These are phyloP conservation scores for Daedaleopsis nitida DNA, from an alignment of 768 basidiomycete genomes.

Conservation along the genomic window DNA sequence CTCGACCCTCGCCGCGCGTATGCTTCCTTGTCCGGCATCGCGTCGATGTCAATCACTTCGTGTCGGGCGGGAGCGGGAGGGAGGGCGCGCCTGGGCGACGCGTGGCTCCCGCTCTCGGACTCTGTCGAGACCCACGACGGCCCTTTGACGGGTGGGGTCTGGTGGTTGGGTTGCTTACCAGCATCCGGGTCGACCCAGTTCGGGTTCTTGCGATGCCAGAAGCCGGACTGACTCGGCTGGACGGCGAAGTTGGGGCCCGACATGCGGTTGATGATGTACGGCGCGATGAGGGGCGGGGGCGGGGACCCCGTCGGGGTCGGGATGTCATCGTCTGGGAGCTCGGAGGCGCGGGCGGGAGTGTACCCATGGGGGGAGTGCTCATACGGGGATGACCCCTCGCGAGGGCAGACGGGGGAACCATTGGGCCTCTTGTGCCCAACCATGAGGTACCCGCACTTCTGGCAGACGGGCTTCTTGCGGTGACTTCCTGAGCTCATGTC, in stretches of 20 bases:
- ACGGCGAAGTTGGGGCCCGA: constrained; percentile 10
- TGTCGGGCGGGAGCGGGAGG: not conserved
- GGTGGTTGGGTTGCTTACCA: not conserved
- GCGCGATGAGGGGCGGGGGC: not conserved
- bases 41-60: constrained; percentile 2
- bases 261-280: not conserved
- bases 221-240: constrained; percentile 22
- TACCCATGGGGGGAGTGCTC: constrained; percentile 3
- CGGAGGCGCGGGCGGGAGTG: constrained; percentile 7
- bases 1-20: not conserved
- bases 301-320: constrained; percentile 3
- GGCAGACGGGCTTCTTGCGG: constrained; percentile 38
- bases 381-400: constrained; percentile 4
- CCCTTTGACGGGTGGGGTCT: not conserved
- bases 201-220: constrained; percentile 35
- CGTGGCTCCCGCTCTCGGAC: constrained; percentile 14
- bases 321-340: not conserved
- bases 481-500: constrained; percentile 3
- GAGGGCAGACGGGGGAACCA: constrained; percentile 36
- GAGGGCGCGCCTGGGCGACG: not conserved
- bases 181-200: constrained; percentile 33
- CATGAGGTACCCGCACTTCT: constrained; percentile 38
- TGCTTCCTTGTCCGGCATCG: not conserved
- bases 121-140: constrained; percentile 30
- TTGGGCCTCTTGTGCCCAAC: constrained; percentile 40